Base-by-base conservation (phyloP, 345 rosid genomes). In the Nasturtium officinale region DNA sequence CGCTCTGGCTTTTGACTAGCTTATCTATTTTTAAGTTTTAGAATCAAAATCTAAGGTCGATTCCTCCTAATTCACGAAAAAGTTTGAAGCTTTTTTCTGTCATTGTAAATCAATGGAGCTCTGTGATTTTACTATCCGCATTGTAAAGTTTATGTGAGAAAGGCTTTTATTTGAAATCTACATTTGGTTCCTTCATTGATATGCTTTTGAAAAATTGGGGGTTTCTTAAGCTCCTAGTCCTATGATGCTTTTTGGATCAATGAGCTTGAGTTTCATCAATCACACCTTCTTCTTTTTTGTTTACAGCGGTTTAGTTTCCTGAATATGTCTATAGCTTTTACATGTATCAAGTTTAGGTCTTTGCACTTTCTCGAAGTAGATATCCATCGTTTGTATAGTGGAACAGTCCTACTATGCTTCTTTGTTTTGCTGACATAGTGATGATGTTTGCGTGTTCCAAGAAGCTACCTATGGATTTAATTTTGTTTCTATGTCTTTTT, bases 181-280 rank as follows among this genome's bases (percentile, higher is more conserved):
- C 57, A 42, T 55, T 53, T 76, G 35, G 46, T 40, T 32, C n/a
- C 3, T 37, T 65, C 61, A 21, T 13, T 52, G 54, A 9, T 75
- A 59, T 46, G 67, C 32, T 30, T 66, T 33, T 20, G 2, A 7
- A 38, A 38, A 26, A 29, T 7, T 3, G 35, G 5, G 20, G 56
- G 47, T 37, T 57, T 47, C 6, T 46, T 0, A 25, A 11, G 65
- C 43, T 59, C 58, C 18, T 11, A 8, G 32, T 40, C 4, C 6
- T 17, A 32, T 20, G 16, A 32, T 35, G n/a, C 20, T 5, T 57
- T 32, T 16, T 61, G 10, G 46, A 43, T 53, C 5, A 25, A 72
- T 28, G 69, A 64, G 17, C 35, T 7, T 72, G 26, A 42, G 7
- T 53, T 54, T 64, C 5, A 16, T 28, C 25, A 59, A 48, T 33